A percentile compares a stretch with the other conserved stretches of the same genome.
Evolutionary conservation across 495 filamentous ascomycete genomes (phyloP).

Genomic region (Acidomyces sp.): DNA sequence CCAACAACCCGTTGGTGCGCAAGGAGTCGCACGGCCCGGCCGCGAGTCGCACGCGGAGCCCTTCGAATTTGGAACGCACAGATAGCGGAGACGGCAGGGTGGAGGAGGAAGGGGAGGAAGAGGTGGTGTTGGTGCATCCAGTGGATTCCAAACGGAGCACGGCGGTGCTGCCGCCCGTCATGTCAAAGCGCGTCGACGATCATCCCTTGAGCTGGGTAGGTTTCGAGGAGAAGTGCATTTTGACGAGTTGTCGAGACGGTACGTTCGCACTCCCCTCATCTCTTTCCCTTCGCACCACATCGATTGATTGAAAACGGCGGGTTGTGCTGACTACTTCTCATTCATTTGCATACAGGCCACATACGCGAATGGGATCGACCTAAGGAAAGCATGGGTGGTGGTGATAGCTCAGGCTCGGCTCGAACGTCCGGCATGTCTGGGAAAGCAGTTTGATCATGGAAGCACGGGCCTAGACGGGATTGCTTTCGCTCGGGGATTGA

Average conservation of each 20-base stretch:
- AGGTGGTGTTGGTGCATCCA: constrained; percentile 50
- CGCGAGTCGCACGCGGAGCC: constrained; percentile 47
- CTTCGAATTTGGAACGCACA: constrained; percentile 43
- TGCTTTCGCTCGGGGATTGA: too few species aligned
- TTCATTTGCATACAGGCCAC: constrained; percentile 45
- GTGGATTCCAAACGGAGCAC: constrained; percentile 69
- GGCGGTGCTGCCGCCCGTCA: constrained; percentile 83
- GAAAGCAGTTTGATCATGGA: neutral
- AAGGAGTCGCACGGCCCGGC: constrained; percentile 25
- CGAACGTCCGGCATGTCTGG: neutral
- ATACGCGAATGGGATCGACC: constrained; percentile 81
- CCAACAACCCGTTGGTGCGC: constrained; percentile 4
- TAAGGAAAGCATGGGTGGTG: constrained; percentile 38
- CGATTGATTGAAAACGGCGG: neutral
- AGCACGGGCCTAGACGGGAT: too few species aligned
- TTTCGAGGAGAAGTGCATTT: constrained; percentile 81
- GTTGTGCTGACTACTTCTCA: neutral
- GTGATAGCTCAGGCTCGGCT: neutral
- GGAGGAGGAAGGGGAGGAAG: constrained; percentile 21
- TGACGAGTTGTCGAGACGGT: constrained; percentile 85
- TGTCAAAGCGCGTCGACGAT: constrained; percentile 75
- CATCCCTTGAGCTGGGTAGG: constrained; percentile 81
- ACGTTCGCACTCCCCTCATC: constrained; percentile 22
- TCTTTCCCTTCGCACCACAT: neutral
- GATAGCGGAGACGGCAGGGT: constrained; percentile 31